Evolutionary conservation across 495 filamentous ascomycete species (phyloP).

Genomic region (Xylaria scruposa): DNA sequence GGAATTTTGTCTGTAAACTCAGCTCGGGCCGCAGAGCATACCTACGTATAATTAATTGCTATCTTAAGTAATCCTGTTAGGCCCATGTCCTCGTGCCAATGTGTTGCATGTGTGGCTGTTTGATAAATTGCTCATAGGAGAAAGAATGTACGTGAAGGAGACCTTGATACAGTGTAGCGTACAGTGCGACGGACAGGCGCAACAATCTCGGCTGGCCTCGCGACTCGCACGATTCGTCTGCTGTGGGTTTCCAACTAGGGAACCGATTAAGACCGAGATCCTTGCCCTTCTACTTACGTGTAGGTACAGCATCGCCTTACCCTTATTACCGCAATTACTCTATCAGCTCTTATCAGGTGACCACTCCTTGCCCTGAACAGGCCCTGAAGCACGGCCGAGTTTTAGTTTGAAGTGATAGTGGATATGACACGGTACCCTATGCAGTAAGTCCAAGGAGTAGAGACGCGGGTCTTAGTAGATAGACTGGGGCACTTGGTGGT

Average conservation of each 20-base stretch:
- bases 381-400: background rate
- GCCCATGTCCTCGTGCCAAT: slow-evolving; percentile 1
- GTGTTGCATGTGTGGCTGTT: slow-evolving; percentile 21
- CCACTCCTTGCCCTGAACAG: background rate
- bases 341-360: slow-evolving; percentile 8
- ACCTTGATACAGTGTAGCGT: background rate
- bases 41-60: background rate
- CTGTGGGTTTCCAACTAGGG: slow-evolving; percentile 21
- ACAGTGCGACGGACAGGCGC: background rate
- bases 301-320: background rate
- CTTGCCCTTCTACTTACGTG: background rate
- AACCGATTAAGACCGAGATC: slow-evolving; percentile 13
- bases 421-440: slow-evolving; percentile 2
- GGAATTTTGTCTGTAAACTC: background rate
- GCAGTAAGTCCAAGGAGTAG: slow-evolving; percentile 3
- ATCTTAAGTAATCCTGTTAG: slow-evolving; percentile 13
- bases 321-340: slow-evolving; percentile 13
- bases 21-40: slow-evolving; percentile 14
- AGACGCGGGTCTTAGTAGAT: slow-evolving; percentile 6
- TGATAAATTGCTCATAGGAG: slow-evolving; percentile 25
- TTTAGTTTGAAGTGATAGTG: background rate
- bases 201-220: background rate
- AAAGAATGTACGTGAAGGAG: background rate
- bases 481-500: slow-evolving; percentile 11
- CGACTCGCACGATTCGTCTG: slow-evolving; percentile 20